A percentile compares a stretch with the other conserved stretches of the same genome.
Conservation (phyloP, 768 basidiomycete genomes). For the Lactarius vividus region DNA sequence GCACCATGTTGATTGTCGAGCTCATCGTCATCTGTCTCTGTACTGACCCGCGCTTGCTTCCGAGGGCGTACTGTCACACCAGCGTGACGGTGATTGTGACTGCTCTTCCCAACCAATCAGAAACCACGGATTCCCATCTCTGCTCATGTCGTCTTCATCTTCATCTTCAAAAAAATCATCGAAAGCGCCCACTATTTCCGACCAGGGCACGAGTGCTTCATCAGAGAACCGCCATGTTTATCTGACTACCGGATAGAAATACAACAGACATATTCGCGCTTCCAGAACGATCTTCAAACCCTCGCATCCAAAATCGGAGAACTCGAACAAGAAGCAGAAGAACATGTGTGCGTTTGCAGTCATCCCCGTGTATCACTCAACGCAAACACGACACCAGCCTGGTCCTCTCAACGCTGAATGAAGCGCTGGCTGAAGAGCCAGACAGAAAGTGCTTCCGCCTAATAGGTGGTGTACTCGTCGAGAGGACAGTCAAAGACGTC, state of each 20-base stretch:
- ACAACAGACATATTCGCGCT: constrained; percentile 74
- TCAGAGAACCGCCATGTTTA: constrained; percentile 4
- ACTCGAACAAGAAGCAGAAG: constrained; percentile 92
- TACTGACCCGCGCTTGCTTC: constrained; percentile 23
- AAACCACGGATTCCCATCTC: constrained; percentile 30
- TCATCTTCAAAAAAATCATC: constrained; percentile 54
- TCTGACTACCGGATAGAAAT: constrained; percentile 60
- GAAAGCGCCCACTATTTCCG: constrained; percentile 52
- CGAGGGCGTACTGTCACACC: constrained; percentile 8
- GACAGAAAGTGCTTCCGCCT: constrained; percentile 94
- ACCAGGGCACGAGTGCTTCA: constrained; percentile 62
- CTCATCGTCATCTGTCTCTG: constrained; percentile 36
- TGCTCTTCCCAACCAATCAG: constrained; percentile 46
- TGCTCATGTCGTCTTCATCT: constrained; percentile 31
- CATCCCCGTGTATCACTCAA: constrained; percentile 8
- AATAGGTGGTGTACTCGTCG: constrained; percentile 93
- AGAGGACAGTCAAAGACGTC: constrained; percentile 93
- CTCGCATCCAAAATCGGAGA: constrained; percentile 94
- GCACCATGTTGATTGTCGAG: constrained; percentile 52
- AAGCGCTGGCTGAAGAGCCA: constrained; percentile 78
- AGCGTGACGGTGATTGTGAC: constrained; percentile 28
- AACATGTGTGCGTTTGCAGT: constrained; percentile 71
- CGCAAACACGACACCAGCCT: constrained; percentile 50
- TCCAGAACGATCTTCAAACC: constrained; percentile 88
- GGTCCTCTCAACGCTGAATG: constrained; percentile 83